phyloP scores from a whole-genome alignment of 179 eudicot species.

The Nepenthes alata region DNA sequence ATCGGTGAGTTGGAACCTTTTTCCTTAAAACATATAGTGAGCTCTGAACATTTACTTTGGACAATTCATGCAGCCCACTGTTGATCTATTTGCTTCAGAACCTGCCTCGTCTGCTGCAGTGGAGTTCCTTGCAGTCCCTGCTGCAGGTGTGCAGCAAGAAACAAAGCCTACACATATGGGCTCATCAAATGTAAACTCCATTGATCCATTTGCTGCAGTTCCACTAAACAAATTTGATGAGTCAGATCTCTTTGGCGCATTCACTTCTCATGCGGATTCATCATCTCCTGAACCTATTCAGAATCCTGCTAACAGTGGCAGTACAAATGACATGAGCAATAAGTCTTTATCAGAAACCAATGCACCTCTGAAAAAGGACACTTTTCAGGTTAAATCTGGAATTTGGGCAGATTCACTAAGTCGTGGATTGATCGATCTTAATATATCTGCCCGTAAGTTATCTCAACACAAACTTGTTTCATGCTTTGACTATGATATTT shows the following conservation, averaged over 20 bases:
- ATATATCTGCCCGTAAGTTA: slow-evolving; percentile 90
- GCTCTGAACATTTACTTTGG: background rate
- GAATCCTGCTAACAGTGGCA: slow-evolving; percentile 21
- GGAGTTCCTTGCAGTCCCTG: slow-evolving; percentile 67
- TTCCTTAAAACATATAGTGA: background rate
- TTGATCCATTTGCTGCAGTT: slow-evolving; percentile 83
- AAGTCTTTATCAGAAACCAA: slow-evolving; percentile 37
- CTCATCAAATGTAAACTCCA: slow-evolving; percentile 18
- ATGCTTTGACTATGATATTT: background rate
- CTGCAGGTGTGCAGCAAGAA: slow-evolving; percentile 33
- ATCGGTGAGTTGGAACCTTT: background rate
- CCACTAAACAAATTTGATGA: slow-evolving; percentile 67
- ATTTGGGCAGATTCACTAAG: slow-evolving; percentile 97
- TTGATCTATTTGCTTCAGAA: slow-evolving; percentile 68
- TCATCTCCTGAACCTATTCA: slow-evolving; percentile 25
- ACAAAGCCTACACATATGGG: slow-evolving; percentile 17
- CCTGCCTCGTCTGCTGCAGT: slow-evolving; percentile 37
- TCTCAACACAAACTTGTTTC: background rate
- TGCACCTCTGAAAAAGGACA: slow-evolving; percentile 36
- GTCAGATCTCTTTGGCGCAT: slow-evolving; percentile 61
- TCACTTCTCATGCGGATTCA: slow-evolving; percentile 43
- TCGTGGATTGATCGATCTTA: slow-evolving; percentile 95
- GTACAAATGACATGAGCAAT: slow-evolving; percentile 14
- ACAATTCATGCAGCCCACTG: slow-evolving; percentile 32
- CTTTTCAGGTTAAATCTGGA: slow-evolving; percentile 89